Evolutionary conservation across 768 basidiomycete genomes (phyloP), one percentile per base, ranked within the genome.

Genomic region (Roridomyces roridus): DNA sequence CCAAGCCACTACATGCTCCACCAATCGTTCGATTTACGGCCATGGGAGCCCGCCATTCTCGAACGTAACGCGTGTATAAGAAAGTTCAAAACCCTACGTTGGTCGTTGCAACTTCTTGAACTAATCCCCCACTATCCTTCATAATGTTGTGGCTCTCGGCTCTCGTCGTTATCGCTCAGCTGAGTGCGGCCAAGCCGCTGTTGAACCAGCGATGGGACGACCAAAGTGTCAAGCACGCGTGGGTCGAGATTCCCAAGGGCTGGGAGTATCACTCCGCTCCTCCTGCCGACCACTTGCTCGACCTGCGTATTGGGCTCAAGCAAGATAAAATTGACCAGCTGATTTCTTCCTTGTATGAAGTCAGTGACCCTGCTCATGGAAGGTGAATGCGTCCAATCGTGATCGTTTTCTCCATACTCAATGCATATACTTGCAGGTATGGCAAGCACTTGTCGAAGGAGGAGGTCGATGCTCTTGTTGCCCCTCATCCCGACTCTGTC

Each of bases 391-490:
- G 10, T 12, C 20, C 26, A n/a, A 37, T n/a, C n/a, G n/a, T n/a
- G n/a, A n/a, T n/a, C n/a, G n/a, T n/a, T n/a, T n/a, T n/a, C n/a
- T n/a, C n/a, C n/a, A n/a, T n/a, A n/a, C n/a, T n/a, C n/a, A 46
- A 12, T n/a, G 4, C 18, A 14, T 6, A 31, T 40, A 36, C 29
- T 20, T 26, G n/a, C 35, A 76, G 78, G 48, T 80, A 79, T 55
- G 85, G 84, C 0, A 73, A 77, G 15, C 77, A 85, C 60, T 70
- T 91, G 44, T 81, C 87, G 35, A 88, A 88, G 72, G 82, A 80
- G 51, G 83, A 90, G 59, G 86, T 87, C 4, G 86, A 89, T 23
- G 77, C 67, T 4, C 74, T 91, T 43, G 80, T 88, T 52, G 78
- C 82, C 6, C 89, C 89, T 5, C 79, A 84, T 57, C 75, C 75